Base-by-base conservation (phyloP, 352 stramenopile species). In the Pythium graminicola region DNA sequence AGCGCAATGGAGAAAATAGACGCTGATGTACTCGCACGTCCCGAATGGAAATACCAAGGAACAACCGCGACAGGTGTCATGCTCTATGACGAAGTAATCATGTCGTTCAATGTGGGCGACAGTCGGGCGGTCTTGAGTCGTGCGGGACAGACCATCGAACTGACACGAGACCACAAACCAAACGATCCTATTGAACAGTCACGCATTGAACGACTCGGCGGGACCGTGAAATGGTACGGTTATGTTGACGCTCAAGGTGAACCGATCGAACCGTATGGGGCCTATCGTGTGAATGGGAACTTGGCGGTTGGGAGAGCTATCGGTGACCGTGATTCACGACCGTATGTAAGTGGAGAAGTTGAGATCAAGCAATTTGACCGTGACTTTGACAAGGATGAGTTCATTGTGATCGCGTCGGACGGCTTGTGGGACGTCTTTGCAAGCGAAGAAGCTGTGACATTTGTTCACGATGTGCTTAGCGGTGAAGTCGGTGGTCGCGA, bases 371-470 rank as follows among this genome's bases (percentile, higher is more conserved):
- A 74, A 26, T 82, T 93, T 50, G 68, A 84, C 39, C 72, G 85
- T 7, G 76, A 92, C 53, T 76, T 81, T 64, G 70, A 73, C 54
- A 81, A 84, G 51, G 82, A 96, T 62, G 72, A 96, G 44, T 98
- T 97, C 51, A 89, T 96, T 62, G 91, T 98, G 53, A 65, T 98
- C 24, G 92, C 91, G 17, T 95, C 79, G 16, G 92, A 98, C 50
- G 92, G 92, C 0, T 70, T 98, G 2, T 98, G 91, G 91, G 92
- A 98, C 51, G 89, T 97, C 23, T 97, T 98, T 54, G 88, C 70
- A 10, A 96, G 78, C 48, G 85, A 95, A 29, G 84, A 97, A 54
- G 87, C 90, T 16, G 83, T 97, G 14, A 82, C 83, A 29, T 97
- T 97, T 63, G 88, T 97, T 31, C 77, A 93, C 46, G 76, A 95